Evolutionary conservation across 2,329 filamentous ascomycete genomes (phyloP).

Genomic region (Madurella mycetomatis): DNA sequence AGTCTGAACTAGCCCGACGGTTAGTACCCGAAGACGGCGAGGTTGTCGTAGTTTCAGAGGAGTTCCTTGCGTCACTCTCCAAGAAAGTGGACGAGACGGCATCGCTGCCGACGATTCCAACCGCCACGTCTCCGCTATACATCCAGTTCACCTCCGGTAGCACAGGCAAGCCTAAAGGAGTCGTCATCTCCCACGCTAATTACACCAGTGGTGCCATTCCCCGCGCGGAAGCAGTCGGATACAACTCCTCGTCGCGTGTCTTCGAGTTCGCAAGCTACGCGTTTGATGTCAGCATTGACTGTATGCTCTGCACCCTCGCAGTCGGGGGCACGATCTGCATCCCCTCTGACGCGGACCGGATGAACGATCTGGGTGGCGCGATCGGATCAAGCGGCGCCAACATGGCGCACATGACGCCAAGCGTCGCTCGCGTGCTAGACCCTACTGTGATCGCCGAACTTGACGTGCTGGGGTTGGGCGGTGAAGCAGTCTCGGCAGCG

Average conservation of each 20-base stretch:
- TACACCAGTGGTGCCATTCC: slow-evolving; percentile 29
- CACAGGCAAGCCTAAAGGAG: slow-evolving; percentile 53
- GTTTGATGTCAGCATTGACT: slow-evolving; percentile 39
- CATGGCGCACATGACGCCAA: slow-evolving; percentile 49
- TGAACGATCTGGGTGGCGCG: slow-evolving; percentile 36
- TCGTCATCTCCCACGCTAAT: slow-evolving; percentile 35
- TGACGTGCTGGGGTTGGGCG: slow-evolving; percentile 44
- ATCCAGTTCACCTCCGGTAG: slow-evolving; percentile 51
- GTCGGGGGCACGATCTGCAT: slow-evolving; percentile 42
- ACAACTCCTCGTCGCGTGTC: slow-evolving; percentile 27
- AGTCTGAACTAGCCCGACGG: slow-evolving; percentile 13
- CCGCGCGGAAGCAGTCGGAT: slow-evolving; percentile 44
- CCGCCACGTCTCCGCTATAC: slow-evolving; percentile 14
- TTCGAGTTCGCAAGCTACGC: slow-evolving; percentile 35
- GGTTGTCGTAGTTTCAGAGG: slow-evolving; percentile 10
- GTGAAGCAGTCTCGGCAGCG: slow-evolving; percentile 49
- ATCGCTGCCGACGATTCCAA: slow-evolving; percentile 6
- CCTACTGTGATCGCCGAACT: slow-evolving; percentile 43
- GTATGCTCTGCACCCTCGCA: slow-evolving; percentile 38
- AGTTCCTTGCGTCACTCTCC: not conserved
- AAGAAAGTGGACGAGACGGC: not conserved
- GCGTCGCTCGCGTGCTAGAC: slow-evolving; percentile 45
- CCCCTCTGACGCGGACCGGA: slow-evolving; percentile 49
- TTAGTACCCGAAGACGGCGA: slow-evolving; percentile 8
- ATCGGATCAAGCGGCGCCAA: slow-evolving; percentile 35